These are phyloP conservation scores for Ascochyta viciae-villosae DNA, from an alignment of 2,329 filamentous ascomycete genomes.

Conservation along the genomic window DNA sequence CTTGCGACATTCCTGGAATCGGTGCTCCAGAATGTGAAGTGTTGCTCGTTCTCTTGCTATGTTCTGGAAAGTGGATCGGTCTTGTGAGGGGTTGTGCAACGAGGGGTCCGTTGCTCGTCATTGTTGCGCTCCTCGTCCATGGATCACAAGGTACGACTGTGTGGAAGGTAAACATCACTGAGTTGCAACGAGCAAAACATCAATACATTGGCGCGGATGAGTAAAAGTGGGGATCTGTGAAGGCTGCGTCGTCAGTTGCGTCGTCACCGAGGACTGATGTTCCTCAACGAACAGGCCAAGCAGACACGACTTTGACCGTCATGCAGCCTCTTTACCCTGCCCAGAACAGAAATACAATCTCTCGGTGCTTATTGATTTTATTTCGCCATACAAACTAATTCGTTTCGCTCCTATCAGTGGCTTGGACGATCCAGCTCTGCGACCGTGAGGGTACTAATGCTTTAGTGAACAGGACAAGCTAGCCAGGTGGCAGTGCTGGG, in stretches of 20 bases:
- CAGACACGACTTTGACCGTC: constrained; percentile 1
- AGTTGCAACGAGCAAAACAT: constrained; percentile 2
- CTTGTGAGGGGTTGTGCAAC: constrained; percentile 14
- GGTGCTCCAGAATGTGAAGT: constrained; percentile 12
- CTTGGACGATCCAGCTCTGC: not conserved
- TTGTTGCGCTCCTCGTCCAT: constrained; percentile 2
- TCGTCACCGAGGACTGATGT: constrained; percentile 9
- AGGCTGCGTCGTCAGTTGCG: constrained; percentile 7
- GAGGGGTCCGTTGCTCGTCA: constrained; percentile 5
- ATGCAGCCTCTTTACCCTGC: not conserved
- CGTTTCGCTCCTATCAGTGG: not conserved
- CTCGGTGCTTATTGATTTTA: too few relatives aligned
- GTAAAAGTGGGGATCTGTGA: constrained; percentile 5
- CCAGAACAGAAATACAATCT: too few relatives aligned
- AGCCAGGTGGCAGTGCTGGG: too few relatives aligned
- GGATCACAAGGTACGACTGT: constrained; percentile 3
- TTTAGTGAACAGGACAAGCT: not conserved
- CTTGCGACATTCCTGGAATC: constrained; percentile 17
- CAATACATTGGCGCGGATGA: constrained; percentile 5
- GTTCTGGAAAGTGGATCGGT: constrained; percentile 13
- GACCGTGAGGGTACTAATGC: not conserved
- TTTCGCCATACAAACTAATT: not conserved
- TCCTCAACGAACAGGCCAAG: not conserved
- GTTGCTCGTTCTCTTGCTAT: constrained; percentile 18
- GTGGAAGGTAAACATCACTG: constrained; percentile 3